Evolutionary conservation across 2,329 filamentous ascomycete genomes (phyloP).

Genomic region (Fusarium oxysporum): DNA sequence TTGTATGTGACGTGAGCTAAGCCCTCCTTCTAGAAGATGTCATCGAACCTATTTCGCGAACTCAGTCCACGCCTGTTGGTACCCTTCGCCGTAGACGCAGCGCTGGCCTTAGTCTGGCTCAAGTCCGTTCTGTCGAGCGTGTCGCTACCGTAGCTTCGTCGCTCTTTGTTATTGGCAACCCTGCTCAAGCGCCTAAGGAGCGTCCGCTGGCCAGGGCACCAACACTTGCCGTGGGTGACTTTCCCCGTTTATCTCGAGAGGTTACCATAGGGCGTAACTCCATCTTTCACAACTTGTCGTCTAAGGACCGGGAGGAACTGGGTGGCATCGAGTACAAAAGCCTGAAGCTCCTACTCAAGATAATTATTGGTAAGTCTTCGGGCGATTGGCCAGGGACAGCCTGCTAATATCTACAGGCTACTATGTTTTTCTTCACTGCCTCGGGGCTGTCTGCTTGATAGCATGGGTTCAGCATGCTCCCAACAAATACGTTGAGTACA

Average conservation of each 20-base stretch:
- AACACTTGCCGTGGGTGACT: slow-evolving; percentile 40
- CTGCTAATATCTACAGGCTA: slow-evolving; percentile 50
- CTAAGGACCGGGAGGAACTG: slow-evolving; percentile 56
- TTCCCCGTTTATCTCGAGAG: slow-evolving; percentile 56
- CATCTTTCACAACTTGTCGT: slow-evolving; percentile 57
- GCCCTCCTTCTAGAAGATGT: slow-evolving; percentile 27
- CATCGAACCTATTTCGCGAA: slow-evolving; percentile 30
- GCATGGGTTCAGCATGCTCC: slow-evolving; percentile 59
- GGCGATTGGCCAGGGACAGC: fast-evolving
- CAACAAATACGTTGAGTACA: slow-evolving; percentile 55
- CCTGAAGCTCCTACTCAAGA: slow-evolving; percentile 61
- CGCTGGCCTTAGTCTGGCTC: slow-evolving; percentile 42
- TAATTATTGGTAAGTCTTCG: slow-evolving; percentile 52
- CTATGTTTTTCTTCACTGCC: slow-evolving; percentile 57
- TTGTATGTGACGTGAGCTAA: neutral
- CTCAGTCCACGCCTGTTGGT: slow-evolving; percentile 11
- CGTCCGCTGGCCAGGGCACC: slow-evolving; percentile 20
- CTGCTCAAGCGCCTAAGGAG: slow-evolving; percentile 29
- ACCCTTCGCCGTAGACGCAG: slow-evolving; percentile 43
- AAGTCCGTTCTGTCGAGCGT: slow-evolving; percentile 52
- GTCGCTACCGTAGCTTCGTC: slow-evolving; percentile 51
- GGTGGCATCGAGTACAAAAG: slow-evolving; percentile 65
- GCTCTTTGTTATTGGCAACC: slow-evolving; percentile 53
- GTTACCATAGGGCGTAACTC: slow-evolving; percentile 60
- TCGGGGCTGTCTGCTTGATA: slow-evolving; percentile 61